Evolutionary conservation across 2,329 filamentous ascomycete genomes (phyloP).

Genomic region (Penicillium brasilianum): DNA sequence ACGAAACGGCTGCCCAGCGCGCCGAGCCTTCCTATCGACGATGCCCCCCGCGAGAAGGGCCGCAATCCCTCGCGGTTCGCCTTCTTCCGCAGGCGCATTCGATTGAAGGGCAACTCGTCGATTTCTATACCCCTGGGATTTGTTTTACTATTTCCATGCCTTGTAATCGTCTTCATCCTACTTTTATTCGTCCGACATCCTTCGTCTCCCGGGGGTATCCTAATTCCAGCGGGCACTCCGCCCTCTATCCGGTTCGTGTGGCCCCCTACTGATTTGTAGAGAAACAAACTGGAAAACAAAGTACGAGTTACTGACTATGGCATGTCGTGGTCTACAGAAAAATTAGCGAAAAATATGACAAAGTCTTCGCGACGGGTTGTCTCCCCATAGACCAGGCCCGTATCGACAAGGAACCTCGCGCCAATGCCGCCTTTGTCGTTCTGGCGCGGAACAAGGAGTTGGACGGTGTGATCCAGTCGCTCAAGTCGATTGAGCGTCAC

Average conservation of each 20-base stretch:
- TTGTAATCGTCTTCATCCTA: conserved; percentile 89
- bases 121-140: conserved; percentile 91
- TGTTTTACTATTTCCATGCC: conserved; percentile 87
- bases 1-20: conserved; percentile 57
- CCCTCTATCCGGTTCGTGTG: conserved; percentile 80
- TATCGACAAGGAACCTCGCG: conserved; percentile 63
- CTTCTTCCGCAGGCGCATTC: conserved; percentile 84
- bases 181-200: conserved; percentile 89
- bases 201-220: conserved; percentile 76
- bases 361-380: conserved; percentile 92
- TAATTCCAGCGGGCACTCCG: conserved; percentile 86
- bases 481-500: conserved; percentile 97
- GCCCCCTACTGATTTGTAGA: background rate
- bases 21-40: conserved; percentile 53
- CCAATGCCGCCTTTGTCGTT: conserved; percentile 94
- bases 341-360: conserved; percentile 97
- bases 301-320: conserved; percentile 23
- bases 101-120: conserved; percentile 87
- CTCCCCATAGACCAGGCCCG: conserved; percentile 73
- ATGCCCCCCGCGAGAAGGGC: conserved; percentile 52
- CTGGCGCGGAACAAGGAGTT: conserved; percentile 95
- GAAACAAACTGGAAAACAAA: background rate
- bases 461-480: conserved; percentile 91
- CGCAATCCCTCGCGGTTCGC: conserved; percentile 62
- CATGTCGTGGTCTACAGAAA: conserved; percentile 61